Evolutionary conservation across 495 filamentous ascomycete species (phyloP).

Genomic region (Hyaloscypha variabilis): DNA sequence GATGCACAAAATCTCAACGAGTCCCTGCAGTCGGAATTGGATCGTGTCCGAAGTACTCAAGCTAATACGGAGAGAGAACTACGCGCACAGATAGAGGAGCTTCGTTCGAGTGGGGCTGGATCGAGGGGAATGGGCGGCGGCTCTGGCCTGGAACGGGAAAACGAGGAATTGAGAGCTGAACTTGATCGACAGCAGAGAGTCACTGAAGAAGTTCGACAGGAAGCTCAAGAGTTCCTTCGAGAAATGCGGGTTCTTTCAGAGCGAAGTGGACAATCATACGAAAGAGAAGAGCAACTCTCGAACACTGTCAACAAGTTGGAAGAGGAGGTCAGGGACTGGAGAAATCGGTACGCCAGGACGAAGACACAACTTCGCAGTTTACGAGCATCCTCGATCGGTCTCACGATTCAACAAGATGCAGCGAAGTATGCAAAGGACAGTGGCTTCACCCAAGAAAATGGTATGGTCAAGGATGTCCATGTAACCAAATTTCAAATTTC

Average conservation of each 20-base stretch:
- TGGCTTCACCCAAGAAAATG: constrained; percentile 70
- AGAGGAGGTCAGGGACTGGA: constrained; percentile 84
- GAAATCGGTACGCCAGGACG: constrained; percentile 79
- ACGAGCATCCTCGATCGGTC: constrained; percentile 75
- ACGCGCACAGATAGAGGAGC: constrained; percentile 63
- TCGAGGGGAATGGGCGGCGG: constrained; percentile 42
- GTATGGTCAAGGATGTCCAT: constrained; percentile 85
- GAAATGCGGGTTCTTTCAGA: constrained; percentile 90
- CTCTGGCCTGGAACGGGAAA: constrained; percentile 68
- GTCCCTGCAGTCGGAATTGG: constrained; percentile 75
- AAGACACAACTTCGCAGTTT: constrained; percentile 85
- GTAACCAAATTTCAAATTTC: constrained; percentile 94
- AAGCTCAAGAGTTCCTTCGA: constrained; percentile 80
- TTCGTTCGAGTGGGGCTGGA: constrained; percentile 35
- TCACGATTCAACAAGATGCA: constrained; percentile 68
- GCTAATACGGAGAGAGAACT: constrained; percentile 63
- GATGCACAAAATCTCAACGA: constrained; percentile 78
- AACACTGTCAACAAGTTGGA: constrained; percentile 74
- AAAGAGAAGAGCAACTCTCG: constrained; percentile 77
- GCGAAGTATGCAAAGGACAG: constrained; percentile 65
- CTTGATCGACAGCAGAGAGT: constrained; percentile 75
- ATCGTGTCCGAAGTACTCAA: constrained; percentile 69
- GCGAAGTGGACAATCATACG: constrained; percentile 74
- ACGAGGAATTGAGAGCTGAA: constrained; percentile 70
- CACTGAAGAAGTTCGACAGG: constrained; percentile 85